A percentile compares a stretch with the other conserved stretches of the same genome.
These are phyloP conservation scores for Gonium pectorale DNA, from an alignment of 139 green algal species.

Conservation along the genomic window DNA sequence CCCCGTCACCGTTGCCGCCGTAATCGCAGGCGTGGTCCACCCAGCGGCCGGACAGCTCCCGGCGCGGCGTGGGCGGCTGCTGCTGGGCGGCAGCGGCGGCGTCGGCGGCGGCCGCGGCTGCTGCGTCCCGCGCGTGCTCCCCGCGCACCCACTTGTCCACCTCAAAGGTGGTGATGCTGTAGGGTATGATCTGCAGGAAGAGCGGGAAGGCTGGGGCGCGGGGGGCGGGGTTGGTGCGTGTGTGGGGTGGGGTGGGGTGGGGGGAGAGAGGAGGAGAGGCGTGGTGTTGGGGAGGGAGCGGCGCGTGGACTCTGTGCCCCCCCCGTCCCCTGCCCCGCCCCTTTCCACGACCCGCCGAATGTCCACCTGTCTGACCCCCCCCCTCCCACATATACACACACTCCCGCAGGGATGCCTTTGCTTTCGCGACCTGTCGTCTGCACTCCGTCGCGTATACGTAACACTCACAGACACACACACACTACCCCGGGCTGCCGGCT, in stretches of 20 bases:
- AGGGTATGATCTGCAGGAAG: constrained; percentile 53
- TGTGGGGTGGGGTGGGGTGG: neutral
- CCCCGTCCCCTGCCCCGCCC: too few relatives aligned
- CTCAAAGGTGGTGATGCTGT: constrained; percentile 50
- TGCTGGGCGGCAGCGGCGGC: neutral
- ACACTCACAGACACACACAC: too few relatives aligned
- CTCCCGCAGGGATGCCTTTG: too few relatives aligned
- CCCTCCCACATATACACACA: too few relatives aligned
- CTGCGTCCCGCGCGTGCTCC: neutral
- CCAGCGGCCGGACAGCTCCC: constrained; percentile 18
- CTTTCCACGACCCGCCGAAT: too few relatives aligned
- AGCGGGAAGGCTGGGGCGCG: constrained; percentile 29
- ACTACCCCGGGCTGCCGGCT: too few relatives aligned
- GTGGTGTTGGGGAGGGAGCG: too few relatives aligned
- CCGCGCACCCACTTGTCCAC: constrained; percentile 47
- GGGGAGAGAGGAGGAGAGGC: too few relatives aligned
- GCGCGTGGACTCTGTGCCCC: too few relatives aligned
- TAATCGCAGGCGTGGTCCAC: neutral
- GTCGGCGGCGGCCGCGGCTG: neutral
- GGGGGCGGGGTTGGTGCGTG: neutral
- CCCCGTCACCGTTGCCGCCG: neutral
- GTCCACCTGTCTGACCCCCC: too few relatives aligned
- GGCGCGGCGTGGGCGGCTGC: neutral
- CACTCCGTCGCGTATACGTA: too few relatives aligned
- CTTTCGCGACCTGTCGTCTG: too few relatives aligned